phyloP scores from a whole-genome alignment of 768 basidiomycete species.

The Krasilnikovozyma curviuscula region DNA sequence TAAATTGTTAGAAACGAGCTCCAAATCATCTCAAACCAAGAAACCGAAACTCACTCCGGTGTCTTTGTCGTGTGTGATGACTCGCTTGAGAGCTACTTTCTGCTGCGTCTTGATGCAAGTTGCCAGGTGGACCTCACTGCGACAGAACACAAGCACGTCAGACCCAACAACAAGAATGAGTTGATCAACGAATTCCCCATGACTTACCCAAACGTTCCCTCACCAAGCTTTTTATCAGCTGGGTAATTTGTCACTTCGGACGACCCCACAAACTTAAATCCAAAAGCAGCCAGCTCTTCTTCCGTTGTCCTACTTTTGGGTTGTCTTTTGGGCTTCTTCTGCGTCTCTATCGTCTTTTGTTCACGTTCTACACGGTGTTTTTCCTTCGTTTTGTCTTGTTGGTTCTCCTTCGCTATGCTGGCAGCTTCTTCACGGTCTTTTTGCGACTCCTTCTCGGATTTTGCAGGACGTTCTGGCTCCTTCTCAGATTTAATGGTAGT shows the following conservation, averaged over 20 bases:
- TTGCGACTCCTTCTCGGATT: conserved; percentile 31
- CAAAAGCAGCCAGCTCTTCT: conserved; percentile 16
- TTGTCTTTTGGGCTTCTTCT: conserved; percentile 28
- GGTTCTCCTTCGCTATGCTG: conserved; percentile 29
- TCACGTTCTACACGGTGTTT: not conserved
- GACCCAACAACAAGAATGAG: not conserved
- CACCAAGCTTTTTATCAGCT: conserved; percentile 69
- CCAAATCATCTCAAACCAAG: no score
- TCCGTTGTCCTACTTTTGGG: conserved; percentile 19
- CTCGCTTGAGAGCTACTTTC: conserved; percentile 74
- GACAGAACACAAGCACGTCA: conserved; percentile 10
- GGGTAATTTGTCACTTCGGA: conserved; percentile 50
- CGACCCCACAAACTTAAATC: conserved; percentile 19
- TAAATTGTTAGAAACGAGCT: not conserved
- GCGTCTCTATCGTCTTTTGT: conserved; percentile 19
- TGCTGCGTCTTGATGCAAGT: conserved; percentile 41
- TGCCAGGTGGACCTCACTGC: conserved; percentile 79
- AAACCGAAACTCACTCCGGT: conserved; percentile 60
- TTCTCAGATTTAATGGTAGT: conserved; percentile 24
- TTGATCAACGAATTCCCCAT: not conserved
- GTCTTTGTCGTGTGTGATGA: conserved; percentile 88
- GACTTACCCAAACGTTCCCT: conserved; percentile 87
- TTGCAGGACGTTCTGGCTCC: conserved; percentile 29
- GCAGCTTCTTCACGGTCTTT: conserved; percentile 34
- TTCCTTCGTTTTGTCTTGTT: not conserved